Evolutionary conservation across 768 basidiomycete genomes (phyloP).

Genomic region (Pulveroboletus frians): DNA sequence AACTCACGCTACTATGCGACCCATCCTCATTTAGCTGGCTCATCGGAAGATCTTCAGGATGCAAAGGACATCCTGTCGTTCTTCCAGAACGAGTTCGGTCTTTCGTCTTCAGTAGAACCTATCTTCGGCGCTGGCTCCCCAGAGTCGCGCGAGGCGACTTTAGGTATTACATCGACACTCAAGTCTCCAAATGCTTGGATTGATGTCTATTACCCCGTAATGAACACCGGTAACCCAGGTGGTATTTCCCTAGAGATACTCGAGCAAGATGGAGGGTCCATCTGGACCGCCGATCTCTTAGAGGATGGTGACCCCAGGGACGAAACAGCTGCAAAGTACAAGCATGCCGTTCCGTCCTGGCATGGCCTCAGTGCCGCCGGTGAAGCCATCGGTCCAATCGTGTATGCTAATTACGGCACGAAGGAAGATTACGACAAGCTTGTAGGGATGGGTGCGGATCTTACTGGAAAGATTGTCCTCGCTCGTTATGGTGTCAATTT

Average conservation of each 20-base stretch:
- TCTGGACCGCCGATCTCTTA: constrained; percentile 69
- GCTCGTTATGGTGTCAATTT: constrained; percentile 71
- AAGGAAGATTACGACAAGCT: constrained; percentile 69
- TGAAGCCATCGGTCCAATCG: constrained; percentile 58
- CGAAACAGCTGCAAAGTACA: constrained; percentile 62
- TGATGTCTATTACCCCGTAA: constrained; percentile 81
- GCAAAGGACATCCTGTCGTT: constrained; percentile 63
- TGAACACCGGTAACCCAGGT: constrained; percentile 63
- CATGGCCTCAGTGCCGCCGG: constrained; percentile 81
- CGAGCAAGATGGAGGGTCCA: constrained; percentile 44
- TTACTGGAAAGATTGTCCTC: constrained; percentile 75
- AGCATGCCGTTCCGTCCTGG: constrained; percentile 70
- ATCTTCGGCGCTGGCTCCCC: constrained; percentile 68
- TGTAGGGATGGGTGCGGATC: constrained; percentile 55
- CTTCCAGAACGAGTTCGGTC: constrained; percentile 62
- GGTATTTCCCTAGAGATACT: constrained; percentile 66
- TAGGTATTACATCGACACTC: constrained; percentile 44
- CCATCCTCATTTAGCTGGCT: constrained; percentile 71
- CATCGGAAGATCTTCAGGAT: constrained; percentile 52
- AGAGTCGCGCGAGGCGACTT: constrained; percentile 63
- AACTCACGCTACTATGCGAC: constrained; percentile 56
- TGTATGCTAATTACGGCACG: constrained; percentile 79
- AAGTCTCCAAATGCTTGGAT: constrained; percentile 68
- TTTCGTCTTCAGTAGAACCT: constrained; percentile 38
- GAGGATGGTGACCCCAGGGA: constrained; percentile 71